Percentiles rank a stretch among this genome's conserved stretches.
Conservation (phyloP, 768 basidiomycete species). For the Boletus coccyginus region DNA sequence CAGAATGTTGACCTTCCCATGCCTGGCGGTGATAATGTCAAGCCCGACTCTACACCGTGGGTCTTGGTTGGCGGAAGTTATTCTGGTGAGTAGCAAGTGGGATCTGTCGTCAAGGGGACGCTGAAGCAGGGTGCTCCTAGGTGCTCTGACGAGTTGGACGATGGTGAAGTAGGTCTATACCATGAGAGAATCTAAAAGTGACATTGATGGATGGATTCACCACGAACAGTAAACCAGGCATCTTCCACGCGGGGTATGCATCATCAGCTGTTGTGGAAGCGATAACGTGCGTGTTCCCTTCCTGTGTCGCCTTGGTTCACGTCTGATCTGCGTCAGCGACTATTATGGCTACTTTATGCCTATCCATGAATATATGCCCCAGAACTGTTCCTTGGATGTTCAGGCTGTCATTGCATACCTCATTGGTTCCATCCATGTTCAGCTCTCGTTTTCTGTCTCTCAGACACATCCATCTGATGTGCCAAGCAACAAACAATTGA, state of each 20-base stretch:
- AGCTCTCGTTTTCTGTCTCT: conserved; percentile 63
- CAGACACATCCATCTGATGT: conserved; percentile 55
- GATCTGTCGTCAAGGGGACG: too few relatives aligned
- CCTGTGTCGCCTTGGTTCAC: background rate
- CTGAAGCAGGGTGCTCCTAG: conserved; percentile 7
- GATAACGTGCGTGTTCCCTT: conserved; percentile 33
- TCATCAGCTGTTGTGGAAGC: conserved; percentile 48
- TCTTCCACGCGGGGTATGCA: conserved; percentile 43
- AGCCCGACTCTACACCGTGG: conserved; percentile 50
- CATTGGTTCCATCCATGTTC: conserved; percentile 91
- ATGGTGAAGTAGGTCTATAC: conserved; percentile 56
- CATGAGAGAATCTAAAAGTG: background rate
- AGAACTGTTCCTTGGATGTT: conserved; percentile 73
- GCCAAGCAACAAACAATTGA: conserved; percentile 13
- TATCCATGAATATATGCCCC: conserved; percentile 62
- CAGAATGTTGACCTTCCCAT: conserved; percentile 64
- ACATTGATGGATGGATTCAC: background rate
- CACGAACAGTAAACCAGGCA: conserved; percentile 34
- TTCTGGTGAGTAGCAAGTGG: conserved; percentile 20
- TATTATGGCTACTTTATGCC: conserved; percentile 62
- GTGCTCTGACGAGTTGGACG: conserved; percentile 56
- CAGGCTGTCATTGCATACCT: conserved; percentile 60
- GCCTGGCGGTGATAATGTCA: conserved; percentile 59
- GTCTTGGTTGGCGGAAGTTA: conserved; percentile 43
- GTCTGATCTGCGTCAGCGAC: conserved; percentile 13